Percentiles rank a stretch among this genome's conserved stretches.
These are phyloP conservation scores for Euphorbia celastroides DNA, from an alignment of 441 rosid genomes.

Conservation along the genomic window DNA sequence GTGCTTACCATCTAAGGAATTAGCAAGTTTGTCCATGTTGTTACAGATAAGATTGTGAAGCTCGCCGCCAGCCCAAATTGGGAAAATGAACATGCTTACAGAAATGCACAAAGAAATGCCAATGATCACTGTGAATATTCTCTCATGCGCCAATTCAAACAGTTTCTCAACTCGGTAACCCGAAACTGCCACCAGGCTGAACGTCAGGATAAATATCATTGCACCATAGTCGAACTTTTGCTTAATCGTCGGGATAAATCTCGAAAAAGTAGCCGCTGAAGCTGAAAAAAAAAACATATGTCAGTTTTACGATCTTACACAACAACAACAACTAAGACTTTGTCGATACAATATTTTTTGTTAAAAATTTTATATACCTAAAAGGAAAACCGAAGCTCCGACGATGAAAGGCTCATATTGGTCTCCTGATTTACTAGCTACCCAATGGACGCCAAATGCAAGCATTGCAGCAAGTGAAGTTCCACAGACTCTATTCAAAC, in stretches of 20 bases:
- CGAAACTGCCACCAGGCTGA: slow-evolving; percentile 58
- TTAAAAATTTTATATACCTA: slow-evolving; percentile 31
- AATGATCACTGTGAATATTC: slow-evolving; percentile 58
- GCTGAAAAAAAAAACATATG: slow-evolving; percentile 36
- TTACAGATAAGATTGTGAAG: slow-evolving; percentile 43
- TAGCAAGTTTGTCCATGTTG: slow-evolving; percentile 58
- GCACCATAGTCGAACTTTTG: slow-evolving; percentile 65
- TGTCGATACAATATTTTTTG: too few species aligned
- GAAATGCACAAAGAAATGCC: slow-evolving; percentile 56
- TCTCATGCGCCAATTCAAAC: slow-evolving; percentile 43
- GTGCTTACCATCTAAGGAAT: slow-evolving; percentile 60
- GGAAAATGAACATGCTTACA: slow-evolving; percentile 51
- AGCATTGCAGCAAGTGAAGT: slow-evolving; percentile 58
- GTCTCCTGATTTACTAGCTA: slow-evolving; percentile 50
- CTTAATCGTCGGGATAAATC: slow-evolving; percentile 68
- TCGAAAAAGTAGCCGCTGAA: slow-evolving; percentile 51
- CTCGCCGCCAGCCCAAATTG: slow-evolving; percentile 94
- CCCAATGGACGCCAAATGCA: slow-evolving; percentile 63
- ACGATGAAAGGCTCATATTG: slow-evolving; percentile 60
- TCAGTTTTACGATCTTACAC: neutral
- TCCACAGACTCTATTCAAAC: slow-evolving; percentile 59
- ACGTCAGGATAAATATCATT: slow-evolving; percentile 72
- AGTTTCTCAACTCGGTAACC: slow-evolving; percentile 59
- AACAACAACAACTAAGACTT: too few species aligned
- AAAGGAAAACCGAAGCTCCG: slow-evolving; percentile 55